Conservation (phyloP, 2,329 filamentous ascomycete species). For the Nemania sp. region DNA sequence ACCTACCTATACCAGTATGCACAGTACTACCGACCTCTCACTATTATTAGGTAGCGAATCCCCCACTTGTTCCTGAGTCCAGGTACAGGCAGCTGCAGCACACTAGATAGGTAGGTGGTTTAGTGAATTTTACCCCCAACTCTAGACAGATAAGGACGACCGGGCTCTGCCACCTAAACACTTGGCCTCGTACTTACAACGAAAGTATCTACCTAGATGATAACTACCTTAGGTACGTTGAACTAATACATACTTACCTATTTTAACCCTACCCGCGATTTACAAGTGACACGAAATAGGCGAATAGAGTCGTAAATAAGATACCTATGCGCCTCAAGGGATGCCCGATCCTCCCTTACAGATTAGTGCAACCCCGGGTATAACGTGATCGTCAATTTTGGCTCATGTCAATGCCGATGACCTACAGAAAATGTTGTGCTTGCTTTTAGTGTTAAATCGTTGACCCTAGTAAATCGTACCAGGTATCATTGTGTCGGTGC, state of each 20-base stretch:
- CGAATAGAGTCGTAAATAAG: not conserved
- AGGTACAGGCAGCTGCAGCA: not conserved
- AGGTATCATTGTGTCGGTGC: not conserved
- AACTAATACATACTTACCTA: not conserved
- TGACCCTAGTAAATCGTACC: not conserved
- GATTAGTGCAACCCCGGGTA: not conserved
- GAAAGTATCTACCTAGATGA: not conserved
- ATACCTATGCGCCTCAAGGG: not conserved
- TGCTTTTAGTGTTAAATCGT: not conserved
- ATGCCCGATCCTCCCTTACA: not conserved
- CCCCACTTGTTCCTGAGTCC: slow-evolving; percentile 29
- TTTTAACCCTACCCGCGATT: no score
- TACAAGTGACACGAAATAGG: not conserved
- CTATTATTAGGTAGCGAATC: slow-evolving; percentile 31
- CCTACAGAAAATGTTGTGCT: not conserved
- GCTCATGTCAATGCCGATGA: slow-evolving; percentile 3
- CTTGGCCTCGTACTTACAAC: not conserved
- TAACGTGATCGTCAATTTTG: not conserved
- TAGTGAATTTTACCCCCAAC: slow-evolving; percentile 4
- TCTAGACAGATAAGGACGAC: not conserved
- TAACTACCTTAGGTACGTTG: not conserved
- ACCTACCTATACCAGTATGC: no score
- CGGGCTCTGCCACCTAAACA: no score
- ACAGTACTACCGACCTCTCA: not conserved
- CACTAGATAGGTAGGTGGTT: not conserved